A percentile compares a stretch with the other conserved stretches of the same genome.
Evolutionary conservation across 768 basidiomycete species (phyloP).

Genomic region (Tricholoma bakamatsutake): DNA sequence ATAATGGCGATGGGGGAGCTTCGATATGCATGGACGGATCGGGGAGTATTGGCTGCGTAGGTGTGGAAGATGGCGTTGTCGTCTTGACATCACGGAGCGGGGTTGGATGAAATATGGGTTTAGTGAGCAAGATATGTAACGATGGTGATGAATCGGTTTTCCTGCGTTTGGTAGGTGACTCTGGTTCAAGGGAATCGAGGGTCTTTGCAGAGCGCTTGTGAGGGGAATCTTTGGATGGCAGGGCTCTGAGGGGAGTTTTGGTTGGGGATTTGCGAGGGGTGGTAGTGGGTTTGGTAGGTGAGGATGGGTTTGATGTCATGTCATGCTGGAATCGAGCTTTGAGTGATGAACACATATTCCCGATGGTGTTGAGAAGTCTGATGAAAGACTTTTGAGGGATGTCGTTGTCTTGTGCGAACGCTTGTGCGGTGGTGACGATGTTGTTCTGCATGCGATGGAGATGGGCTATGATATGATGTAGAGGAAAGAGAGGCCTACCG

Average conservation of each 20-base stretch:
- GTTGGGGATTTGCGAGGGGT: conserved; percentile 18
- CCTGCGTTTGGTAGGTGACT: conserved; percentile 38
- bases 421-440: conserved; percentile 7
- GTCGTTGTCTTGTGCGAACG: conserved; percentile 19
- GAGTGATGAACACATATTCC: conserved; percentile 15
- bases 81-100: conserved; percentile 2
- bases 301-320: conserved; percentile 12
- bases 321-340: conserved; percentile 16
- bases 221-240: conserved; percentile 31
- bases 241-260: conserved; percentile 20
- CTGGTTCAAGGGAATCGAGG: conserved; percentile 21
- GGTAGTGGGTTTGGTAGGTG: conserved; percentile 15
- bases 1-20: not conserved
- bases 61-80: not conserved
- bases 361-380: conserved; percentile 18
- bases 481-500: conserved; percentile 22
- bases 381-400: conserved; percentile 18
- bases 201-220: conserved; percentile 26
- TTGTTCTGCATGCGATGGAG: conserved; percentile 9
- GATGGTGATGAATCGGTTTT: conserved; percentile 21
- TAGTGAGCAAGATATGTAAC: conserved; percentile 3
- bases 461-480: no score
- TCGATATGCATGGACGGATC: conserved; percentile 9
- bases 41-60: not conserved
- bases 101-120: conserved; percentile 4